Evolutionary conservation across 2,329 filamentous ascomycete genomes (phyloP).

Genomic region (Fusarium humuli): DNA sequence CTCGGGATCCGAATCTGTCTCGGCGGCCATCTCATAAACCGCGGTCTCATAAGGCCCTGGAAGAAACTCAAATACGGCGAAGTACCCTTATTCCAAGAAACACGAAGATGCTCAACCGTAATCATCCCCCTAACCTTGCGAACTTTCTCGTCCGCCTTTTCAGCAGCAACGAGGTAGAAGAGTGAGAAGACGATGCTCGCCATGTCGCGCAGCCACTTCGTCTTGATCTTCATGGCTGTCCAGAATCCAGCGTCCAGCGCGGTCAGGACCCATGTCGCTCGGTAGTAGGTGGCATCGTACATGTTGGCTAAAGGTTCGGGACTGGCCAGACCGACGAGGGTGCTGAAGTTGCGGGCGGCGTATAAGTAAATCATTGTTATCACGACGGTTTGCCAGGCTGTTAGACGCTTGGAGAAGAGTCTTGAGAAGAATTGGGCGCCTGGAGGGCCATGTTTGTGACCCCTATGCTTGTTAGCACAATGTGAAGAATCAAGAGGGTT

Average conservation of each 20-base stretch:
- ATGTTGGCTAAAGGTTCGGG: constrained; percentile 95
- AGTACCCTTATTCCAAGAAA: constrained; percentile 95
- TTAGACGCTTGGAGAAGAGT: constrained; percentile 76
- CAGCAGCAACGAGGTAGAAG: constrained; percentile 93
- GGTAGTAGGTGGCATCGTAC: constrained; percentile 92
- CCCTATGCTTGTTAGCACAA: constrained; percentile 64
- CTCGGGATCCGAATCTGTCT: constrained; percentile 86
- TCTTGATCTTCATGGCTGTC: constrained; percentile 93
- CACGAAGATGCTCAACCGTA: constrained; percentile 89
- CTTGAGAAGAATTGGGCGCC: constrained; percentile 76
- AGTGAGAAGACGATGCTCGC: constrained; percentile 84
- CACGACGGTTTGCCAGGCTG: constrained; percentile 89
- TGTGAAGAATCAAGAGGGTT: neutral
- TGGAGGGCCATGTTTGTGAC: constrained; percentile 89
- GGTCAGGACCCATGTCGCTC: constrained; percentile 96
- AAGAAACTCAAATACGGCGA: constrained; percentile 85
- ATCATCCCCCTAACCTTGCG: constrained; percentile 86
- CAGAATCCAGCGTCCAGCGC: constrained; percentile 97
- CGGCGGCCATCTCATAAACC: constrained; percentile 83
- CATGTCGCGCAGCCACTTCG: constrained; percentile 83
- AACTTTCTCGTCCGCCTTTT: constrained; percentile 96
- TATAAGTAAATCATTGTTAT: constrained; percentile 93
- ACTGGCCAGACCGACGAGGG: constrained; percentile 88
- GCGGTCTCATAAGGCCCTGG: constrained; percentile 78
- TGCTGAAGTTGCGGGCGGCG: constrained; percentile 90